Conservation (phyloP, 495 filamentous ascomycete species). For the Tirmania nivea region DNA sequence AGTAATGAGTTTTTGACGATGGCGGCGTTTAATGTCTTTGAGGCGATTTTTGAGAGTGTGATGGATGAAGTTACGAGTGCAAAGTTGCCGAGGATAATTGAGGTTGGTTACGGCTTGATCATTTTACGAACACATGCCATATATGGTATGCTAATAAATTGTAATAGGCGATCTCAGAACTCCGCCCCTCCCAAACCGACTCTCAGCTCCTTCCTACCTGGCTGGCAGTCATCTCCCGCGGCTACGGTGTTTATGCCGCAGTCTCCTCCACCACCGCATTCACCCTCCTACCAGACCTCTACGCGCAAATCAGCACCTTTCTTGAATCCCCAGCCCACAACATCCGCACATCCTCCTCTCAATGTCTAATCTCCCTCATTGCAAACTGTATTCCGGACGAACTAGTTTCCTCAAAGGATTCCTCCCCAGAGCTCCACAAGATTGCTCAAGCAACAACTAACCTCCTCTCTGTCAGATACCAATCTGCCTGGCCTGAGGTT, state of each 20-base stretch:
- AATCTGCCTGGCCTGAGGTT: conserved; percentile 84
- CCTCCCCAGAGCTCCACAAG: conserved; percentile 64
- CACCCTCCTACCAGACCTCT: conserved; percentile 60
- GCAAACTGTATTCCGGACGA: conserved; percentile 63
- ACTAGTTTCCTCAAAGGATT: conserved; percentile 62
- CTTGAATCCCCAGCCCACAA: conserved; percentile 73
- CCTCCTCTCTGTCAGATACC: conserved; percentile 71
- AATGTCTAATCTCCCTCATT: conserved; percentile 81
- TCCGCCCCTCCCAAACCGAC: conserved; percentile 76
- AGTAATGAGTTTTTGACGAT: conserved; percentile 89
- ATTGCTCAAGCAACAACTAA: conserved; percentile 43
- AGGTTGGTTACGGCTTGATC: conserved; percentile 22
- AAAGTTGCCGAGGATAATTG: conserved; percentile 72
- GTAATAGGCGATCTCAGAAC: conserved; percentile 44
- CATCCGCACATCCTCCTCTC: conserved; percentile 77
- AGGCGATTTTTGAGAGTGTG: conserved; percentile 83
- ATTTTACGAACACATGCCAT: not conserved
- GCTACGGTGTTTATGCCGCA: conserved; percentile 80
- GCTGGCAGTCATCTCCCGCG: conserved; percentile 85
- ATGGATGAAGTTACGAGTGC: conserved; percentile 54
- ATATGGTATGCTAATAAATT: too few relatives aligned
- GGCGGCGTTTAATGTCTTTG: conserved; percentile 89
- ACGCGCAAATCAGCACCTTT: conserved; percentile 52
- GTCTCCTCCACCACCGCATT: conserved; percentile 72
- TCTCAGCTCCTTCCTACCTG: conserved; percentile 82